Evolutionary conservation across 768 basidiomycete genomes (phyloP), one percentile per base, ranked within the genome.

Genomic region (Rhizopogon sp.): DNA sequence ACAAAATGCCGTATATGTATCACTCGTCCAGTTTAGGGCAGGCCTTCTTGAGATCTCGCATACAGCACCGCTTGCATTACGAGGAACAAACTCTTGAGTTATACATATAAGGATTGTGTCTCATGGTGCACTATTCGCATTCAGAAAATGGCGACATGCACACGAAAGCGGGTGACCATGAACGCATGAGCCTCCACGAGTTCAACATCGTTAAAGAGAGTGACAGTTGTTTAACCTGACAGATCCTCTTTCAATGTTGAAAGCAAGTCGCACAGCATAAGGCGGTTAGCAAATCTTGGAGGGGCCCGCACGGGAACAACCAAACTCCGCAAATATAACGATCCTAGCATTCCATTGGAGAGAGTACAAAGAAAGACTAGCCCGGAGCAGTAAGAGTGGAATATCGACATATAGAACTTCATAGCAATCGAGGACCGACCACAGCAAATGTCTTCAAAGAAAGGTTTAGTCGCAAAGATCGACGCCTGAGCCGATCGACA

Each of bases 401-500:
- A 16, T 14, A 37, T 35, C 17, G 46, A 47, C 17, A 47, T 35
- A 35, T 5, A 20, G 17, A 6, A 13, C 33, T 33, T 46, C 17
- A n/a, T 25, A 42, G 22, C 45, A 39, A 45, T 50, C 39, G 43
- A 50, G 42, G 25, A 20, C 25, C 43, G 42, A n/a, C 37, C 43
- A 39, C 43, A 40, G 57, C 37, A 61, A 22, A 45, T n/a, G 41
- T 22, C 16, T 13, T n/a, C 37, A 14, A n/a, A 29, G 22, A 25
- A 25, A 41, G 11, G 40, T 44, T 69, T 70, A 91, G 68, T 91
- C 88, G 33, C 86, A 88, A 4, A 91, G 79, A 70, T 90, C 87
- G 58, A 92, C 80, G 47, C 79, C 82, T 54, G 76, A 67, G 40
- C 82, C 81, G 40, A 91, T 70, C 14, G 88, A 92, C 47, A 90